These are phyloP conservation scores for Pythium brachiatum DNA, from an alignment of 352 stramenopile genomes.

Conservation along the genomic window DNA sequence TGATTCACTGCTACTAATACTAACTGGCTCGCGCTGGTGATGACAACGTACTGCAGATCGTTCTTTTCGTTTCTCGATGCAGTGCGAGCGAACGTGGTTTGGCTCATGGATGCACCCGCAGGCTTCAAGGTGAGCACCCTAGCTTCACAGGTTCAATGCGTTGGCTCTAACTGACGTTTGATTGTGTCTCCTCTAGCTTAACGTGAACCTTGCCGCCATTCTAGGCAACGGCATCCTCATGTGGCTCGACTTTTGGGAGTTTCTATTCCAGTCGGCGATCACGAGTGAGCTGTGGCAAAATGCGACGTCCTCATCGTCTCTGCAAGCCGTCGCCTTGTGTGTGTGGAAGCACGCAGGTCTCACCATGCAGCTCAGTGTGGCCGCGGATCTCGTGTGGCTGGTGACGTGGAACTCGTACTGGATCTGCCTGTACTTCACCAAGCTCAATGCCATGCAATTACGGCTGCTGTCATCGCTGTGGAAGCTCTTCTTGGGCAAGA, in stretches of 20 bases:
- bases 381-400: conserved; percentile 72
- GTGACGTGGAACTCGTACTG: conserved; percentile 86
- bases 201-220: conserved; percentile 84
- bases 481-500: conserved; percentile 93
- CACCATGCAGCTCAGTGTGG: conserved; percentile 66
- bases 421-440: conserved; percentile 84
- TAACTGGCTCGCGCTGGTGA: background rate
- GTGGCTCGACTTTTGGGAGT: conserved; percentile 77
- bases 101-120: conserved; percentile 72
- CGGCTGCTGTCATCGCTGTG: conserved; percentile 83
- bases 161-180: background rate
- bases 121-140: conserved; percentile 56
- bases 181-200: conserved; percentile 45
- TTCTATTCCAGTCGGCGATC: conserved; percentile 28
- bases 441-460: conserved; percentile 82
- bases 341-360: conserved; percentile 41
- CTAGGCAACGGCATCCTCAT: conserved; percentile 82
- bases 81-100: conserved; percentile 59
- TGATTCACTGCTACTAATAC: background rate
- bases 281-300: conserved; percentile 24
- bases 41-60: background rate
- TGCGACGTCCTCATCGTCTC: background rate
- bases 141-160: background rate
- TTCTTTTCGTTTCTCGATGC: conserved; percentile 31
- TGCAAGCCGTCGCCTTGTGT: background rate